Evolutionary conservation across 371 early-diverging fungal genomes (phyloP).

Genomic region (Mucor lusitanicus): DNA sequence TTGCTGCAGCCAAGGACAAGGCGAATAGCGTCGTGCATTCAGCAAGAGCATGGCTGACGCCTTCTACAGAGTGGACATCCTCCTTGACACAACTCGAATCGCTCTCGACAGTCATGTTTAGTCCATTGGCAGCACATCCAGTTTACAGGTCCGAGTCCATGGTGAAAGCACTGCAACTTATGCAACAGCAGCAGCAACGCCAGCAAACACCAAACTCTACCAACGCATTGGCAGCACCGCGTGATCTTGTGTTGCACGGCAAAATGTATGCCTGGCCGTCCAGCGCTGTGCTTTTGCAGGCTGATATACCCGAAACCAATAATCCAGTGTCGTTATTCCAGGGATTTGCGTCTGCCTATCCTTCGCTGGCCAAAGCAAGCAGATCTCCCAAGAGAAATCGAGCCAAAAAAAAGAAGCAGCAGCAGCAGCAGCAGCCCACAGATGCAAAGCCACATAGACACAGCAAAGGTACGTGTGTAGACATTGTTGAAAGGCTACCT

Average conservation of each 20-base stretch:
- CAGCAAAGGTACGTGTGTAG: neutral
- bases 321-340: constrained; percentile 61
- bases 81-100: constrained; percentile 47
- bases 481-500: too few relatives aligned
- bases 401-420: constrained; percentile 46
- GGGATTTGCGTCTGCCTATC: constrained; percentile 65
- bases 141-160: constrained; percentile 50
- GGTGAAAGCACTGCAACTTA: constrained; percentile 45
- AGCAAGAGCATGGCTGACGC: constrained; percentile 42
- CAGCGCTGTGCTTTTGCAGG: constrained; percentile 47
- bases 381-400: constrained; percentile 31
- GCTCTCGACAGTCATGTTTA: constrained; percentile 50
- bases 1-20: constrained; percentile 33
- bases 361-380: constrained; percentile 37
- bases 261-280: constrained; percentile 39
- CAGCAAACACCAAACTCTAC: constrained; percentile 16
- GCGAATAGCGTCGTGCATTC: constrained; percentile 32
- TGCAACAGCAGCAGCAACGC: constrained; percentile 47
- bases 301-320: constrained; percentile 62
- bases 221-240: constrained; percentile 2
- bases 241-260: constrained; percentile 32
- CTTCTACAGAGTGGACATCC: constrained; percentile 33
- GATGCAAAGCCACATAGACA: constrained; percentile 7
- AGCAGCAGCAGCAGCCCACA: too few relatives aligned
- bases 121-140: constrained; percentile 48